Percentiles rank a stretch among this genome's conserved stretches.
These are phyloP conservation scores for Fomitopsis palustris DNA, from an alignment of 1,284 basidiomycete species.

Conservation along the genomic window DNA sequence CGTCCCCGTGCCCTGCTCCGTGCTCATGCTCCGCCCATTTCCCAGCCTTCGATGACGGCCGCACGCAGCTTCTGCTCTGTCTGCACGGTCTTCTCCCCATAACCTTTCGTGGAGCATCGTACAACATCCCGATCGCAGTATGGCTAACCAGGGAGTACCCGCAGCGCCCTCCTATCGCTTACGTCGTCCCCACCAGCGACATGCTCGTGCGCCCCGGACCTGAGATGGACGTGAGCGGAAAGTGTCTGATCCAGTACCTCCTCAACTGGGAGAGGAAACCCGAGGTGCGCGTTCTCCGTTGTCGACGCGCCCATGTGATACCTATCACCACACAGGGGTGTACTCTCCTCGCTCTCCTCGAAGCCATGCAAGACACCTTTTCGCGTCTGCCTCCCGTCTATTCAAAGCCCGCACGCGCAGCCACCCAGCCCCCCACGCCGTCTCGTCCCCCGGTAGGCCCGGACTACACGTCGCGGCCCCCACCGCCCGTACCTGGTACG, in stretches of 20 bases:
- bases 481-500: slow-evolving; percentile 27
- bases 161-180: slow-evolving; percentile 79
- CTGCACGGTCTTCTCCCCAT: slow-evolving; percentile 92
- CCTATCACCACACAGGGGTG: slow-evolving; percentile 50
- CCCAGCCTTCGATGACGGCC: slow-evolving; percentile 91
- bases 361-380: slow-evolving; percentile 79
- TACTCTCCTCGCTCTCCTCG: slow-evolving; percentile 61
- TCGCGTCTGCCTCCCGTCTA: slow-evolving; percentile 88
- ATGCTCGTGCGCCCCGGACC: slow-evolving; percentile 85
- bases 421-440: slow-evolving; percentile 17
- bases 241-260: slow-evolving; percentile 66
- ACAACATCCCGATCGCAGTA: slow-evolving; percentile 92
- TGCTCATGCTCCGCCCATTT: slow-evolving; percentile 1
- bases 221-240: slow-evolving; percentile 83
- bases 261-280: slow-evolving; percentile 78
- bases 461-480: slow-evolving; percentile 27
- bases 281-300: slow-evolving; percentile 59
- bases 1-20: slow-evolving; percentile 13
- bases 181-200: slow-evolving; percentile 90
- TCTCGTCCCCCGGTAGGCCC: slow-evolving; percentile 17
- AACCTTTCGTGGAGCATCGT: slow-evolving; percentile 68
- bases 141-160: slow-evolving; percentile 90
- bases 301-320: slow-evolving; percentile 10
- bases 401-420: slow-evolving; percentile 62
- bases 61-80: slow-evolving; percentile 87